phyloP scores from a whole-genome alignment of 202 grass and related monocot genomes.

The Saccharum hybrid region DNA sequence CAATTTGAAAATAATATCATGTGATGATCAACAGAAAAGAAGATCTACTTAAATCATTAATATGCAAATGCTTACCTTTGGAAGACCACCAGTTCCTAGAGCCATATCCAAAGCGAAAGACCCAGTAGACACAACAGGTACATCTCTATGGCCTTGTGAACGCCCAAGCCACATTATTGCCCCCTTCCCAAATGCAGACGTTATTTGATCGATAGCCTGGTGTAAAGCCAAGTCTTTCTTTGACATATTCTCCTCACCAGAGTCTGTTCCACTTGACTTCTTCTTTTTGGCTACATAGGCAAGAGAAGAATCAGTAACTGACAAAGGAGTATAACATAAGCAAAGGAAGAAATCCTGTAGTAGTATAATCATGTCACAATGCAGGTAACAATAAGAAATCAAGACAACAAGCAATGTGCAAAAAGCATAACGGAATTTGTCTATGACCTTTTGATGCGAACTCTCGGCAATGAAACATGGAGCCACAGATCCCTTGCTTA shows the following conservation, averaged over 20 bases:
- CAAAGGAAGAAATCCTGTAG: slow-evolving; percentile 18
- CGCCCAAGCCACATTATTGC: slow-evolving; percentile 99
- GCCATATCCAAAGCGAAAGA: slow-evolving; percentile 92
- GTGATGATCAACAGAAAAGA: not conserved
- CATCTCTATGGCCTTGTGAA: slow-evolving; percentile 68
- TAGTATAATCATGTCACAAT: not conserved
- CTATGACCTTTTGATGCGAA: slow-evolving; percentile 83
- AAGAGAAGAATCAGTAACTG: slow-evolving; percentile 35
- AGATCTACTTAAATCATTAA: not conserved
- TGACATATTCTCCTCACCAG: slow-evolving; percentile 76
- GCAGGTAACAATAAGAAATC: slow-evolving; percentile 29
- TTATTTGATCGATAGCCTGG: slow-evolving; percentile 95
- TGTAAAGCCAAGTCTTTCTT: slow-evolving; percentile 87
- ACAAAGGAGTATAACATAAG: slow-evolving; percentile 26
- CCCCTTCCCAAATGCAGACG: slow-evolving; percentile 82
- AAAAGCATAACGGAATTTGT: not conserved
- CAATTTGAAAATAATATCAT: slow-evolving; percentile 3
- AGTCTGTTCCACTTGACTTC: slow-evolving; percentile 69
- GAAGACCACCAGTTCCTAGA: slow-evolving; percentile 83
- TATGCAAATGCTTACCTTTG: slow-evolving; percentile 68
- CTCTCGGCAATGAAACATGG: slow-evolving; percentile 58
- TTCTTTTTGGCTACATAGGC: slow-evolving; percentile 71
- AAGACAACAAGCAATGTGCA: not conserved
- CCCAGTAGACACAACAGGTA: slow-evolving; percentile 87
- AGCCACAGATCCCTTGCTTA: slow-evolving; percentile 61